Percentiles rank a stretch among this genome's conserved stretches.
phyloP scores from a whole-genome alignment of 2,329 filamentous ascomycete species.

The Penicillium freii region DNA sequence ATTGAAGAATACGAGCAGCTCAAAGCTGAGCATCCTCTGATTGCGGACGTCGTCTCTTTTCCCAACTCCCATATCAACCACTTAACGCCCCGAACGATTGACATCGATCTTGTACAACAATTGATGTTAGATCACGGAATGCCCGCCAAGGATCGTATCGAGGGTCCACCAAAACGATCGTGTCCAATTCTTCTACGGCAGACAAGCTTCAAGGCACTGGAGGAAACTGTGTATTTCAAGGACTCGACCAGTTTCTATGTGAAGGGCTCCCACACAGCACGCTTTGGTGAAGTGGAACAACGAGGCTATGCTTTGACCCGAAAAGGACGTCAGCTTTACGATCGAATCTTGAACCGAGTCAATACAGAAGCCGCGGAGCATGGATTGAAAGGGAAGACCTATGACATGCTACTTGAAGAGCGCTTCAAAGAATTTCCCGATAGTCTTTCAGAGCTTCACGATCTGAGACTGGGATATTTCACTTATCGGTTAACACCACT shows the following conservation, averaged over 20 bases:
- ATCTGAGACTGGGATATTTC: constrained; percentile 42
- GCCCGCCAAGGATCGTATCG: constrained; percentile 50
- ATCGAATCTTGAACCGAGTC: constrained; percentile 39
- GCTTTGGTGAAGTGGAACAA: constrained; percentile 56
- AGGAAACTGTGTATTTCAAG: constrained; percentile 49
- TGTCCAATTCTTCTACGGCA: constrained; percentile 53
- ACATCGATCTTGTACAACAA: constrained; percentile 48
- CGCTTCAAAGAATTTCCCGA: constrained; percentile 46
- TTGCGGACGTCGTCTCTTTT: constrained; percentile 50
- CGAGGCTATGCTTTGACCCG: constrained; percentile 52
- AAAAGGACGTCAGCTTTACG: constrained; percentile 48
- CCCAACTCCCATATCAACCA: constrained; percentile 54
- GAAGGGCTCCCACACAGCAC: constrained; percentile 48
- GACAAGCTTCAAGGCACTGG: constrained; percentile 54
- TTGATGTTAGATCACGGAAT: constrained; percentile 46
- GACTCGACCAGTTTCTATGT: constrained; percentile 17
- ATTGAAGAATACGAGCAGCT: constrained; percentile 46
- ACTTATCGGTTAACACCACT: constrained; percentile 31
- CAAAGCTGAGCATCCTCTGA: constrained; percentile 46
- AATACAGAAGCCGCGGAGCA: constrained; percentile 16
- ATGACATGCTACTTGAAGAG: constrained; percentile 24
- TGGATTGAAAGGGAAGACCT: constrained; percentile 2
- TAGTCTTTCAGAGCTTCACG: constrained; percentile 38
- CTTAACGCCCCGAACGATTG: constrained; percentile 52
- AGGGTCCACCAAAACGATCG: constrained; percentile 49